Evolutionary conservation across 2,329 filamentous ascomycete species (phyloP).

Genomic region (Colletotrichum gloeosporioides): DNA sequence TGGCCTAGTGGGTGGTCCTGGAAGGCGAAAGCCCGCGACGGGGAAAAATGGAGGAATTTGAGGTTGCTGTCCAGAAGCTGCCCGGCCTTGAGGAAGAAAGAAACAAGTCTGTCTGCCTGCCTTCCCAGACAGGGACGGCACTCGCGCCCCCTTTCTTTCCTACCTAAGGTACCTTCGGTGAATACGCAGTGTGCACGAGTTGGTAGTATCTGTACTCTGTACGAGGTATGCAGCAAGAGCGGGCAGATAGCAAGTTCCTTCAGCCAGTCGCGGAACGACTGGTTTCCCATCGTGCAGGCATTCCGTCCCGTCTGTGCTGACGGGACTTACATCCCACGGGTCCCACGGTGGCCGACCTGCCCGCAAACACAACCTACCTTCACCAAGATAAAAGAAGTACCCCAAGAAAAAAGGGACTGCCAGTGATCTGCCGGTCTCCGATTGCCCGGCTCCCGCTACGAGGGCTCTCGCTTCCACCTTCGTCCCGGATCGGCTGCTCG

Average conservation of each 20-base stretch:
- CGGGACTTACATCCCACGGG: neutral
- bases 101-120: neutral
- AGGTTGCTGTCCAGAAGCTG: neutral
- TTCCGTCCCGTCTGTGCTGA: neutral
- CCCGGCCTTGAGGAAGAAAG: neutral
- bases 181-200: neutral
- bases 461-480: neutral
- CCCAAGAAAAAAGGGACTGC: neutral
- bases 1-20: neutral
- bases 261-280: neutral
- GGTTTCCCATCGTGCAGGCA: neutral
- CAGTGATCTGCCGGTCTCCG: conserved; percentile 2
- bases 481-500: neutral
- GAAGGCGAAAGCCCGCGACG: neutral
- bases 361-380: neutral
- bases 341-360: neutral
- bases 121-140: neutral
- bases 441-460: conserved; percentile 1
- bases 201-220: neutral
- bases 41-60: neutral
- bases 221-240: neutral
- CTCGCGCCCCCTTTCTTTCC: neutral
- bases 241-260: neutral
- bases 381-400: neutral
- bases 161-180: neutral